These are phyloP conservation scores for Ogataea methanolica DNA, from an alignment of 805 yeast genomes.

Conservation along the genomic window DNA sequence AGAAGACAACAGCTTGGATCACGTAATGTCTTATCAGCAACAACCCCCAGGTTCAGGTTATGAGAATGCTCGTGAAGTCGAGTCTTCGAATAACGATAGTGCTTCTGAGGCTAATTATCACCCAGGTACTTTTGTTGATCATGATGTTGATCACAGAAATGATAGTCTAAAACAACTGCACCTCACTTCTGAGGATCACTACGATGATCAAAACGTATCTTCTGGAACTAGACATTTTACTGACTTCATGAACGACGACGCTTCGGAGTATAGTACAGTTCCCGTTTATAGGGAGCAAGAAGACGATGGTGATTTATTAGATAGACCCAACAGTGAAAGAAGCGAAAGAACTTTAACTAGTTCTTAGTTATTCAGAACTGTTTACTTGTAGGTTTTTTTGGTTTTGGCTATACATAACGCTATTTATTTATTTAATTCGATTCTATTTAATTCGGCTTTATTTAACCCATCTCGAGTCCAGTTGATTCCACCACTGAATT, in stretches of 20 bases:
- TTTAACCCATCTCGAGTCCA: too few relatives aligned
- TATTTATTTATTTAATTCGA: too few relatives aligned
- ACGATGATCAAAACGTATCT: neutral
- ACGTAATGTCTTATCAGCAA: too few relatives aligned
- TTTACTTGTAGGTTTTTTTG: too few relatives aligned
- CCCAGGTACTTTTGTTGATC: neutral
- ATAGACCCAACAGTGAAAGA: neutral
- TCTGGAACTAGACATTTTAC: conserved; percentile 2
- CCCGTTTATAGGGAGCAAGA: conserved; percentile 15
- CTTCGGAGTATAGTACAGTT: conserved; percentile 10
- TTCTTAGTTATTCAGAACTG: too few relatives aligned
- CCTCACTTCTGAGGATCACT: neutral
- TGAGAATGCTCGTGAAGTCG: neutral
- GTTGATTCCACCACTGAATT: too few relatives aligned
- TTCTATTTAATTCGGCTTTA: too few relatives aligned
- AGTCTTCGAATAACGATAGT: too few relatives aligned
- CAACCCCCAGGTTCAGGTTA: too few relatives aligned
- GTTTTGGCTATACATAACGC: too few relatives aligned
- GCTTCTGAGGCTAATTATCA: neutral
- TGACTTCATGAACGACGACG: conserved; percentile 8
- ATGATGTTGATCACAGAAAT: neutral
- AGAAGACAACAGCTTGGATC: too few relatives aligned
- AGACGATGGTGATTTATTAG: neutral
- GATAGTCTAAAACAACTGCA: neutral
- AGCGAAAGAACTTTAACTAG: too few relatives aligned